These are phyloP conservation scores for Prunella vulgaris DNA, from an alignment of 257 asterid species.

Conservation along the genomic window DNA sequence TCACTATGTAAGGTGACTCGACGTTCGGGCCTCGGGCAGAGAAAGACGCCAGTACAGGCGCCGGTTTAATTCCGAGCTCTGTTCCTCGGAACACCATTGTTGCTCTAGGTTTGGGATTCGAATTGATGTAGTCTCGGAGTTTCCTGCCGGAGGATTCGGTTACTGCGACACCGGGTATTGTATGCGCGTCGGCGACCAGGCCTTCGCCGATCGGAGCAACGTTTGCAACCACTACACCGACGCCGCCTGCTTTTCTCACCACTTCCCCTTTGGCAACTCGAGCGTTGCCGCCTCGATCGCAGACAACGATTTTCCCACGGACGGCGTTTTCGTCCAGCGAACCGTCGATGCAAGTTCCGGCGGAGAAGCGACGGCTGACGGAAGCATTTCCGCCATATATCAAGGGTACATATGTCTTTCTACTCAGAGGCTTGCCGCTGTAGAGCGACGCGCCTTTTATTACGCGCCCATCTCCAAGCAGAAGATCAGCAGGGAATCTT, in stretches of 20 bases:
- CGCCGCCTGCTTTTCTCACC: constrained; percentile 64
- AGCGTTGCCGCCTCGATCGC: constrained; percentile 71
- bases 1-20: constrained; percentile 42
- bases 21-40: constrained; percentile 77
- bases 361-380: constrained; percentile 36
- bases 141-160: constrained; percentile 43
- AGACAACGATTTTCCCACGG: constrained; percentile 69
- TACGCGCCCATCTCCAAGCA: constrained; percentile 50
- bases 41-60: constrained; percentile 87
- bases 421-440: constrained; percentile 27
- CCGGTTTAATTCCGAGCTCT: constrained; percentile 55
- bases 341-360: constrained; percentile 45
- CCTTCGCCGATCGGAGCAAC: constrained; percentile 83
- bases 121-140: constrained; percentile 41
- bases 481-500: constrained; percentile 60
- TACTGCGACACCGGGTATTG: constrained; percentile 63
- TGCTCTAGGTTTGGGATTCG: constrained; percentile 52
- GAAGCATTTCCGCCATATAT: constrained; percentile 64
- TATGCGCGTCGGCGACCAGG: constrained; percentile 64
- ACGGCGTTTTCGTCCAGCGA: constrained; percentile 48
- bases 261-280: constrained; percentile 69
- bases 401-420: constrained; percentile 39
- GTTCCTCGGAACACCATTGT: constrained; percentile 63
- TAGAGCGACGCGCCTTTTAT: constrained; percentile 60
- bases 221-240: constrained; percentile 68